A percentile compares a stretch with the other conserved stretches of the same genome.
These are phyloP conservation scores for Thermomyces lanuginosus DNA, from an alignment of 2,329 filamentous ascomycete species.

Conservation along the genomic window DNA sequence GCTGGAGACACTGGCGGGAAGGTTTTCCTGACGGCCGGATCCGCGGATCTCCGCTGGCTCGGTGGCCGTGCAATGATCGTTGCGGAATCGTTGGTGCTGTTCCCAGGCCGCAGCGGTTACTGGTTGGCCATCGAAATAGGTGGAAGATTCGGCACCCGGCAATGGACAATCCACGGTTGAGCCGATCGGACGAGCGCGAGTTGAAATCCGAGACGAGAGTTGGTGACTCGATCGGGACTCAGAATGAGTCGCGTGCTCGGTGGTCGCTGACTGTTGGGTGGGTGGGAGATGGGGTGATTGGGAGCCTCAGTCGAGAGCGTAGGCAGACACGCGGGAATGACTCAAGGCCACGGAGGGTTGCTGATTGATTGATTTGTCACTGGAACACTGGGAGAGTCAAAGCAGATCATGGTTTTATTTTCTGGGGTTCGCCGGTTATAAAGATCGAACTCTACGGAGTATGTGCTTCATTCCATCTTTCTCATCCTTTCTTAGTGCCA, in stretches of 20 bases:
- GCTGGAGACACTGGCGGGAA: conserved; percentile 6
- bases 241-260: conserved; percentile 6
- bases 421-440: too few relatives aligned
- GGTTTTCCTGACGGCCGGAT: conserved; percentile 6
- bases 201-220: conserved; percentile 1
- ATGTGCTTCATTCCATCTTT: too few relatives aligned
- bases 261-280: too few relatives aligned
- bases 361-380: not conserved
- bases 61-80: conserved; percentile 6
- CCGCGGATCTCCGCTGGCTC: conserved; percentile 2
- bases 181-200: not conserved
- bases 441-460: too few relatives aligned
- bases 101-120: conserved; percentile 3
- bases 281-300: too few relatives aligned
- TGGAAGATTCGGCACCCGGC: conserved; percentile 5
- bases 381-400: not conserved
- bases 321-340: conserved; percentile 1
- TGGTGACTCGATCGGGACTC: not conserved
- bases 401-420: not conserved
- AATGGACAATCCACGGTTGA: not conserved
- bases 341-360: not conserved
- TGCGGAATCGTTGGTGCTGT: conserved; percentile 4
- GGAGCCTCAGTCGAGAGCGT: too few relatives aligned
- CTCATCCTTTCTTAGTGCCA: too few relatives aligned
- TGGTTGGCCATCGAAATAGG: conserved; percentile 4